Evolutionary conservation across 2,329 filamentous ascomycete species (phyloP).

Genomic region (Cordyceps farinosa): DNA sequence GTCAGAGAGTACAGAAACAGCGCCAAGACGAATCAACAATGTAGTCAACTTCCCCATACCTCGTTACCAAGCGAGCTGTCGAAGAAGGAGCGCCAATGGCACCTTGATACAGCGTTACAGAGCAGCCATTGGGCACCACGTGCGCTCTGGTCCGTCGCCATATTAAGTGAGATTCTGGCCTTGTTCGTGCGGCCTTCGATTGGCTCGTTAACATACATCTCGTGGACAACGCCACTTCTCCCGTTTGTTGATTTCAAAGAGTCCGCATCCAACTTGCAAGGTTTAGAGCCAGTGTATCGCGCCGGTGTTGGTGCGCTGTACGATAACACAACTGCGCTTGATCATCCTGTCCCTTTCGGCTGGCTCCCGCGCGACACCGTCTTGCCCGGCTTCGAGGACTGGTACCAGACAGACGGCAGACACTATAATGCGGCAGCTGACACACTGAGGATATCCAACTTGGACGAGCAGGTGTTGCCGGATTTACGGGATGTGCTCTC

Average conservation of each 20-base stretch:
- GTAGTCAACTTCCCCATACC: background rate
- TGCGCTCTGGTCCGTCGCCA: background rate
- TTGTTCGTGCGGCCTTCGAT: conserved; percentile 28
- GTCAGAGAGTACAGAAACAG: background rate
- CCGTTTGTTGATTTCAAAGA: conserved; percentile 35
- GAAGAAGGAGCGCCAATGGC: background rate
- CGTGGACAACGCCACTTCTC: conserved; percentile 33
- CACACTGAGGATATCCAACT: conserved; percentile 40
- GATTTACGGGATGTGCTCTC: conserved; percentile 25
- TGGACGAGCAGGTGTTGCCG: conserved; percentile 31
- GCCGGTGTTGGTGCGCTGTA: conserved; percentile 22
- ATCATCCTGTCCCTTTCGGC: conserved; percentile 19
- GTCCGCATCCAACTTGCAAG: conserved; percentile 29
- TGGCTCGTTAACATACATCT: conserved; percentile 32
- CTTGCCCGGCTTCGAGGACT: conserved; percentile 27
- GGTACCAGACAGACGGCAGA: conserved; percentile 22
- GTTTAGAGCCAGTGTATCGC: too few species aligned
- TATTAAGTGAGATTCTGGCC: background rate
- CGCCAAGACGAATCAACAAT: background rate
- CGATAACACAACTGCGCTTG: conserved; percentile 28
- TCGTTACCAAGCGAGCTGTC: background rate
- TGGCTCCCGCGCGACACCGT: conserved; percentile 28
- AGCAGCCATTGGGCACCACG: background rate
- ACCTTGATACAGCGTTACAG: background rate
- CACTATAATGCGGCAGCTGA: conserved; percentile 37